Conservation (phyloP, 352 stramenopile genomes). For the Phytophthora niederhauseri region DNA sequence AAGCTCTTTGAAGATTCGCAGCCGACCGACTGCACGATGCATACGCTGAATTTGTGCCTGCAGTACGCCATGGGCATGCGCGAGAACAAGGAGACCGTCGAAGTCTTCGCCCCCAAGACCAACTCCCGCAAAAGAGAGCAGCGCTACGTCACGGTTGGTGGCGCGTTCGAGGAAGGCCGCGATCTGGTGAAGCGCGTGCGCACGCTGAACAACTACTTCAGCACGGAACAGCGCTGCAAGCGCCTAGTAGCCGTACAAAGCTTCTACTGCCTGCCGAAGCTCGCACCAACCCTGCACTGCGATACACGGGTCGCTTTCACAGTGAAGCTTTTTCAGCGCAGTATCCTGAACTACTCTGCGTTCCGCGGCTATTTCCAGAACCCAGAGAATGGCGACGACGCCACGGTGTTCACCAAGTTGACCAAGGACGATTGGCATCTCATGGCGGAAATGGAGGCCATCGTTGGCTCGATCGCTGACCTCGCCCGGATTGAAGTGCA, state of each 20-base stretch:
- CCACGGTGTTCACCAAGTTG: slow-evolving; percentile 5
- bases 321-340: background rate
- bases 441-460: slow-evolving; percentile 11
- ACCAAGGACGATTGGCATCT: background rate
- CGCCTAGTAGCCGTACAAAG: background rate
- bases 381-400: background rate
- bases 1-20: slow-evolving; percentile 10
- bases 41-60: slow-evolving; percentile 4
- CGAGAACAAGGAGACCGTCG: slow-evolving; percentile 4
- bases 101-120: background rate
- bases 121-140: background rate
- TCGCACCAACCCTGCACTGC: background rate
- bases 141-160: background rate
- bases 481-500: slow-evolving; percentile 22
- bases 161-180: background rate
- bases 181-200: background rate
- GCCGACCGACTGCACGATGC: slow-evolving; percentile 8
- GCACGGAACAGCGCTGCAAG: slow-evolving; percentile 5
- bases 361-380: slow-evolving; percentile 11
- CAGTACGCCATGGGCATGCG: slow-evolving; percentile 4
- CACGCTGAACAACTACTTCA: slow-evolving; percentile 7
- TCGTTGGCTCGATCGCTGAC: slow-evolving; percentile 5
- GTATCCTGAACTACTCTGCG: slow-evolving; percentile 4
- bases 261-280: slow-evolving; percentile 1
- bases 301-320: slow-evolving; percentile 24